Evolutionary conservation across 2,329 filamentous ascomycete species (phyloP).

Genomic region (Ambrosiella beaveri): DNA sequence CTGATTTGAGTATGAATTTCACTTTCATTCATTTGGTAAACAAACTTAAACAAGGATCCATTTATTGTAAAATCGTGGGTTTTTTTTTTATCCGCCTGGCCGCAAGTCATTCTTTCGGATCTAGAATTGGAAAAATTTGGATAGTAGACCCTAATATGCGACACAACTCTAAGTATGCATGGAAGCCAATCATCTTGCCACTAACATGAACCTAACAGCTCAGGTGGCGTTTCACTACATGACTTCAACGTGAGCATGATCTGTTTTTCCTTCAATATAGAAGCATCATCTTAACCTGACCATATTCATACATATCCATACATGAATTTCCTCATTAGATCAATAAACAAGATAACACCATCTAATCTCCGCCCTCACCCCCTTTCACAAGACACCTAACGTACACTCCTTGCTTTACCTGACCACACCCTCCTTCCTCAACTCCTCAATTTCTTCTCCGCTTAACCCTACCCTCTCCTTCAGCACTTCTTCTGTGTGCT

Average conservation of each 20-base stretch:
- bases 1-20: too few species aligned
- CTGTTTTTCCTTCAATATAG: not conserved
- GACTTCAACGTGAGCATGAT: conserved; percentile 5
- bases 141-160: too few species aligned
- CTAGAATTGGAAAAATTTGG: too few species aligned
- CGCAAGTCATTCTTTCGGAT: too few species aligned
- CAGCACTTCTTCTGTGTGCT: conserved; percentile 72
- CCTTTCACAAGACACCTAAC: not conserved
- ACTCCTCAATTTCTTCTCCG: conserved; percentile 36
- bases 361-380: not conserved
- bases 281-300: not conserved
- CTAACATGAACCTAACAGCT: not conserved
- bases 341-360: too few species aligned
- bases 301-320: too few species aligned
- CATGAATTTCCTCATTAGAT: too few species aligned
- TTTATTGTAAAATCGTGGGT: too few species aligned
- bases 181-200: not conserved
- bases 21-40: too few species aligned
- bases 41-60: too few species aligned
- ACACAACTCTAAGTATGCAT: not conserved
- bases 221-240: conserved; percentile 2
- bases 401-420: conserved; percentile 20
- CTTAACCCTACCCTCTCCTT: conserved; percentile 43
- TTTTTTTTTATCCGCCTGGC: too few species aligned
- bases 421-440: conserved; percentile 53